Evolutionary conservation across 495 filamentous ascomycete genomes (phyloP).

Genomic region (Baudoinia panamericana): DNA sequence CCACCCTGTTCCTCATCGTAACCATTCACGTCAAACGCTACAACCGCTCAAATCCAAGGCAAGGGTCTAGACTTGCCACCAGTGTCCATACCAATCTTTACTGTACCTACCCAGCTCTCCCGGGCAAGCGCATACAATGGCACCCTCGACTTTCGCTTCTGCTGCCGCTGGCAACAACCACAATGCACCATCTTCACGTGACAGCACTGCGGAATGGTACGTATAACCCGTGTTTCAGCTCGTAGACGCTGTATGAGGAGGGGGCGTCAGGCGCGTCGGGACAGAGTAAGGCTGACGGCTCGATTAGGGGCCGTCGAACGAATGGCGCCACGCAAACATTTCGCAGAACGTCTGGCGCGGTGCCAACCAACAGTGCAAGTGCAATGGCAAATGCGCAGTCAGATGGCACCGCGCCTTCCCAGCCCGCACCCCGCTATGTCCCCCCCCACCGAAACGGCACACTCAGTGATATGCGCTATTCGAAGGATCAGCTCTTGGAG

Average conservation of each 20-base stretch:
- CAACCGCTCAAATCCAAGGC: background rate
- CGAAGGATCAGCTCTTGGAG: constrained; percentile 68
- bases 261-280: background rate
- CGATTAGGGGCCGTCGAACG: constrained; percentile 48
- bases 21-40: background rate
- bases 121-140: constrained; percentile 20
- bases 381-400: constrained; percentile 26
- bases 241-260: background rate
- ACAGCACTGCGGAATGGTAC: constrained; percentile 29
- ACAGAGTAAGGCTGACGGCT: background rate
- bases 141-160: constrained; percentile 31
- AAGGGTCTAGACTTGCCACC: background rate
- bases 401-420: constrained; percentile 29
- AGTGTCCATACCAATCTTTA: background rate
- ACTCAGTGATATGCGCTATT: constrained; percentile 51
- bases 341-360: constrained; percentile 64
- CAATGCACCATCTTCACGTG: constrained; percentile 21
- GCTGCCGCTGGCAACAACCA: constrained; percentile 28
- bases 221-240: constrained; percentile 3
- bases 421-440: constrained; percentile 41
- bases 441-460: constrained; percentile 50
- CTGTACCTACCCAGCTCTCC: background rate
- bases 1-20: background rate
- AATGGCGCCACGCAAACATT: constrained; percentile 80
- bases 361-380: too few species aligned